Evolutionary conservation across 176 grass and related monocot species (phyloP).

Genomic region (Chrysopogon serrulatus): DNA sequence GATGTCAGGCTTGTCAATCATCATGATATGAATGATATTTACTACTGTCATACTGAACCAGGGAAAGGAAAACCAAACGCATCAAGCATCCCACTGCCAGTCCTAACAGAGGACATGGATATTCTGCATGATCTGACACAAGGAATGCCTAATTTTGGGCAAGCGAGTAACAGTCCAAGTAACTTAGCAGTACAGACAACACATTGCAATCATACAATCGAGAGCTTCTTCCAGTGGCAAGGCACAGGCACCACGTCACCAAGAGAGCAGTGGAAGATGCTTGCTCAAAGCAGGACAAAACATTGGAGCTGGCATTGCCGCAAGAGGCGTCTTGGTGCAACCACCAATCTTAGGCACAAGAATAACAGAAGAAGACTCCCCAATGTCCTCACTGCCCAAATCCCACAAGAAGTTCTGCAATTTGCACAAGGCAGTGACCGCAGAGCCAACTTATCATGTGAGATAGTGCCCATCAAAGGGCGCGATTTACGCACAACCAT

Average conservation of each 20-base stretch:
- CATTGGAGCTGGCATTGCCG: not conserved
- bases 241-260: not conserved
- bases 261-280: not conserved
- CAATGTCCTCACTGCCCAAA: not conserved
- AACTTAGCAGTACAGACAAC: not conserved
- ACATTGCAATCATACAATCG: not conserved
- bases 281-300: not conserved
- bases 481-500: not conserved
- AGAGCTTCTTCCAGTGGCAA: not conserved
- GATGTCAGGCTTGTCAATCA: conserved; percentile 9
- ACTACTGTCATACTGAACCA: not conserved
- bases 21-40: not conserved
- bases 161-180: not conserved
- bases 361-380: not conserved
- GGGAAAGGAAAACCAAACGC: not conserved
- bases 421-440: not conserved
- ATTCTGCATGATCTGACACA: not conserved
- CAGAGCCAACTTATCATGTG: not conserved
- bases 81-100: not conserved
- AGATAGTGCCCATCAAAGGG: not conserved
- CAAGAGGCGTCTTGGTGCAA: not conserved
- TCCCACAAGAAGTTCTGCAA: not conserved
- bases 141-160: not conserved
- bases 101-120: not conserved
- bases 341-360: not conserved